A percentile compares a stretch with the other conserved stretches of the same genome.
phyloP scores from a whole-genome alignment of 768 basidiomycete genomes.

The Hygrophoropsis aurantiaca region DNA sequence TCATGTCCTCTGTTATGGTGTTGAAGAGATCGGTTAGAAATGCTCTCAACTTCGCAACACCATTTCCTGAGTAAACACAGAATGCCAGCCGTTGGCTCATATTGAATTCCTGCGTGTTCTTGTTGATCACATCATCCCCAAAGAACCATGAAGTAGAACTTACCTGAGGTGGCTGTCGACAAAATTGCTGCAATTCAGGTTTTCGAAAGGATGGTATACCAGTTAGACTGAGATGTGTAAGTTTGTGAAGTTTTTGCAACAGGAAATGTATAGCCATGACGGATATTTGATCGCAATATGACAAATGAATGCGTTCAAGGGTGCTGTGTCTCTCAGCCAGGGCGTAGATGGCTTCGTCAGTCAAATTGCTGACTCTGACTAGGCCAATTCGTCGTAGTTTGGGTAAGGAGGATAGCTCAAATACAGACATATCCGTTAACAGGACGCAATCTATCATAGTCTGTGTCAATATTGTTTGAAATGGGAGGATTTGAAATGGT shows the following conservation, averaged over 20 bases:
- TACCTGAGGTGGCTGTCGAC: slow-evolving; percentile 84
- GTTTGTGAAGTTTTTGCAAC: slow-evolving; percentile 81
- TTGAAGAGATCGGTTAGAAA: slow-evolving; percentile 78
- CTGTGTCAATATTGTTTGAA: slow-evolving; percentile 3
- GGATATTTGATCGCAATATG: slow-evolving; percentile 94
- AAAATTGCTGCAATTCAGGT: slow-evolving; percentile 84
- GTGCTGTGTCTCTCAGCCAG: slow-evolving; percentile 83
- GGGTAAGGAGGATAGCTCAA: slow-evolving; percentile 83
- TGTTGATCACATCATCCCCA: slow-evolving; percentile 5
- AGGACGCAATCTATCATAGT: slow-evolving; percentile 66
- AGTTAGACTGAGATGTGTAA: slow-evolving; percentile 96
- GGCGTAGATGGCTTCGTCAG: slow-evolving; percentile 89
- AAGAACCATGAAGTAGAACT: slow-evolving; percentile 26
- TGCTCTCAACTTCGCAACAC: slow-evolving; percentile 77
- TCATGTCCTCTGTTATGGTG: slow-evolving; percentile 69
- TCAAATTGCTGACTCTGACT: slow-evolving; percentile 89
- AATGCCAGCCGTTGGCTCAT: slow-evolving; percentile 85
- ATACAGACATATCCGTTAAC: slow-evolving; percentile 91
- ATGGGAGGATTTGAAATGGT: background rate
- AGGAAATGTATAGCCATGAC: slow-evolving; percentile 91
- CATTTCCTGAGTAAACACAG: slow-evolving; percentile 95
- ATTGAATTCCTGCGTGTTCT: slow-evolving; percentile 75
- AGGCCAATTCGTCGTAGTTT: slow-evolving; percentile 94
- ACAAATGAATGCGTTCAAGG: slow-evolving; percentile 93
- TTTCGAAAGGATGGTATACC: slow-evolving; percentile 92